These are phyloP conservation scores for Fusarium liriodendri DNA, from an alignment of 2,329 filamentous ascomycete genomes.

Conservation along the genomic window DNA sequence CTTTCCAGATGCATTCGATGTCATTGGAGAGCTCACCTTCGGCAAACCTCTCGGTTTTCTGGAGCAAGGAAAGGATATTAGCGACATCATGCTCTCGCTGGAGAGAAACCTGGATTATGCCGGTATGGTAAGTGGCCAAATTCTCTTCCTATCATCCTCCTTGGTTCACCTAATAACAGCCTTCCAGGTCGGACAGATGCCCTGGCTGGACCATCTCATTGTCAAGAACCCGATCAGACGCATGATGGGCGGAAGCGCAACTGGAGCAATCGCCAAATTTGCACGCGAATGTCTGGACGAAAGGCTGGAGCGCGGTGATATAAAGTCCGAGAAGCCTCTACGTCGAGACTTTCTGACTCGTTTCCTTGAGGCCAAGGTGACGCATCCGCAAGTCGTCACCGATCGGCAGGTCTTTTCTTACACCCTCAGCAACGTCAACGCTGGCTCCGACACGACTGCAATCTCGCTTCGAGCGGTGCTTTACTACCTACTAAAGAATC, in stretches of 20 bases:
- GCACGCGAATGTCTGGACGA: not conserved
- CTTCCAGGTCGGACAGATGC: not conserved
- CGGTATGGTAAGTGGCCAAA: not conserved
- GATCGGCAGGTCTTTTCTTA: not conserved
- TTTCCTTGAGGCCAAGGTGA: not conserved
- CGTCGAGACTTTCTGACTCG: not conserved
- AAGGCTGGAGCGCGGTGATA: not conserved
- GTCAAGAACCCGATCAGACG: not conserved
- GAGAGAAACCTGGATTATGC: not conserved
- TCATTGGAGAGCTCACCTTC: not conserved
- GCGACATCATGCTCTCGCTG: not conserved
- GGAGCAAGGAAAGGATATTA: not conserved
- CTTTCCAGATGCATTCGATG: not conserved
- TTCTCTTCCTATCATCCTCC: not conserved
- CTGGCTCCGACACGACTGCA: not conserved
- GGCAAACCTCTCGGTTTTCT: not conserved
- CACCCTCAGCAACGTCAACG: not conserved
- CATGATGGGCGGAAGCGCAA: not conserved
- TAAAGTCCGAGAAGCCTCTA: not conserved
- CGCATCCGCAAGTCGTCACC: not conserved
- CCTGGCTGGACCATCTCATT: not conserved
- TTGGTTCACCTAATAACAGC: not conserved
- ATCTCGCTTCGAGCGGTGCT: not conserved
- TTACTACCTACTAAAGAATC: not conserved
- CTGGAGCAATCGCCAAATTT: not conserved